Conservation (phyloP, 176 grass and related monocot genomes). For the Avena eriantha region DNA sequence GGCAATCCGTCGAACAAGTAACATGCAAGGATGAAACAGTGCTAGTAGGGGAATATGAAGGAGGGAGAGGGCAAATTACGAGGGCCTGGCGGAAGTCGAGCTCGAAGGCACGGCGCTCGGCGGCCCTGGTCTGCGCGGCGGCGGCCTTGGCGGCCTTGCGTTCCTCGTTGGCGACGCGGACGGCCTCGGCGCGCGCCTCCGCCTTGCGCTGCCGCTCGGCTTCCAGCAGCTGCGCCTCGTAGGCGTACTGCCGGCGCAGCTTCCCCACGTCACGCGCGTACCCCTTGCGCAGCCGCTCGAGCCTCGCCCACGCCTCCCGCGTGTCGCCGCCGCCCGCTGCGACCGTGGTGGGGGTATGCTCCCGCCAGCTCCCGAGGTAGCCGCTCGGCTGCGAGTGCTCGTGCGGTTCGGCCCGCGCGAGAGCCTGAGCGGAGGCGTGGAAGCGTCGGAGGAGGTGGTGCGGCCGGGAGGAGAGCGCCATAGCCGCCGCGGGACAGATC, state of each 20-base stretch:
- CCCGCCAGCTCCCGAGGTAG: constrained; percentile 83
- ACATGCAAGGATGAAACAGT: background rate
- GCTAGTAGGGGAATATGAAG: background rate
- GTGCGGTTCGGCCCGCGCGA: constrained; percentile 49
- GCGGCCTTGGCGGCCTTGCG: constrained; percentile 77
- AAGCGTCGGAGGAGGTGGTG: constrained; percentile 43
- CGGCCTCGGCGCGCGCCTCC: constrained; percentile 71
- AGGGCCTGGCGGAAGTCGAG: constrained; percentile 78
- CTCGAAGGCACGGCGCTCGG: constrained; percentile 70
- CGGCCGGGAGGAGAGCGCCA: constrained; percentile 42
- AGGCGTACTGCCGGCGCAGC: constrained; percentile 68
- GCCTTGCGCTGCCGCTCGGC: constrained; percentile 78
- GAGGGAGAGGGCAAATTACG: constrained; percentile 29
- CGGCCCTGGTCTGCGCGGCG: constrained; percentile 74
- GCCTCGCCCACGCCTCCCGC: constrained; percentile 53
- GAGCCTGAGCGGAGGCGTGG: constrained; percentile 40
- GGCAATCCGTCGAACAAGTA: constrained; percentile 17
- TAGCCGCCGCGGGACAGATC: constrained; percentile 42
- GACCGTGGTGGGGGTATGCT: constrained; percentile 20
- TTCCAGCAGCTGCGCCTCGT: constrained; percentile 78
- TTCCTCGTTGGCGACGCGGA: constrained; percentile 74
- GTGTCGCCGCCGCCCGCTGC: constrained; percentile 49
- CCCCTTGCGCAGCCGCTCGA: constrained; percentile 70
- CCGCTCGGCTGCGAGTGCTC: constrained; percentile 59
- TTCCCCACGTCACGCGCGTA: constrained; percentile 71